Base-by-base conservation (phyloP, 371 early-diverging fungal species). In the Haplosporangium sp. region DNA sequence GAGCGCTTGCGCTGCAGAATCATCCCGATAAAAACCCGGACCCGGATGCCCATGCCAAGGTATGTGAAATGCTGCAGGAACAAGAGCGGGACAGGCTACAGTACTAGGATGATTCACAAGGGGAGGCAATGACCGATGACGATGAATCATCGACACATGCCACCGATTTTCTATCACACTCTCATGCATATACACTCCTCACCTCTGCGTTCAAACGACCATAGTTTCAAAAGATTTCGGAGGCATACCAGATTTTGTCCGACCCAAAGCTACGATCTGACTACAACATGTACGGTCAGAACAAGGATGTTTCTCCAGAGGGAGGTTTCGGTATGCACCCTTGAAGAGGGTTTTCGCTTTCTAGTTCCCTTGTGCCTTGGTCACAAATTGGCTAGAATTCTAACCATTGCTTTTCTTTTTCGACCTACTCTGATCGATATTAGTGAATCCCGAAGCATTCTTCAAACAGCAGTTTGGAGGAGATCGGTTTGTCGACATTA, bases 1-100 rank as follows among this genome's bases (percentile, higher is more conserved):
- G 96, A 68, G 86, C 90, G 60, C 84, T 92, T 70, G 98, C 97
- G 9, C 89, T 97, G 62, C 94, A 94, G 83, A 96, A 88, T 77
- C 99, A 99, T 82, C 99, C 96, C 14, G 98, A 98, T 84, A 97
- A 98, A 83, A 96, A 96, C 79, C 86, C 87, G 2, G 90, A 91
- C 68, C 89, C 95, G 10, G 88, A 91, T 13, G 96, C 97, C 38
- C 96, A 95, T 71, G 94, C 94, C 56, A 93, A 89, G 85, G 92
- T 92, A 83, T 41, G 41, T 29, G 29, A 29, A 29, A 29, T 29
- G 29, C 29, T 29, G 29, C 29, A 29, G 29, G 29, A 29, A 29
- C 29, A 29, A 4, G 29, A 29, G 4, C 29, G 29, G 29, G 4
- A 29, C 29, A 29, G 29, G 29, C 29, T 29, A 29, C 29, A 4